Evolutionary conservation across 306 rosid species (phyloP), one percentile per base, ranked within the genome.

Genomic region (Fagus crenata): DNA sequence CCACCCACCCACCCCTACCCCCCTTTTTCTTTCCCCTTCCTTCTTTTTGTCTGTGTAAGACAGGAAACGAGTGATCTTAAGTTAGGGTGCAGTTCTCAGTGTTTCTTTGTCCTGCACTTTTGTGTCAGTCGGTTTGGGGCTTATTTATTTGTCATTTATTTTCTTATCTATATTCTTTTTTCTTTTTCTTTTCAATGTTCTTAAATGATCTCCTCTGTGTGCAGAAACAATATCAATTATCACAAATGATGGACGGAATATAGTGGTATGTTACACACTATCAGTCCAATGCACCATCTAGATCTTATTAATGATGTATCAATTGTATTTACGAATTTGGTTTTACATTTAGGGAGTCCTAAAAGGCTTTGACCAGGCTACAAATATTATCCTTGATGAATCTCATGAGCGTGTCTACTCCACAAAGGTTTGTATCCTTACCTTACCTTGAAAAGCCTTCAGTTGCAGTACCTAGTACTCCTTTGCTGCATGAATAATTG

Each of bases 341-440:
- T 71, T 70, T 78, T 46, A 56, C 65, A 8, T 78, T 79, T 73
- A 92, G 98, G 98, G 98, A 63, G 75, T 92, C 46, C 82, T 95
- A 84, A 95, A 90, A 83, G 98, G 98, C 77, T 95, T 92, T 81
- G 98, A 95, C 80, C 99, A 90, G 90, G 97, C 99, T 61, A 95
- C 99, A 14, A 95, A 95, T 78, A 95, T 92, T n/a, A 95, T 95
- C 81, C 97, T 95, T 17, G 99, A 95, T 78, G 99, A 95, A 80
- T 95, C 97, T 55, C 97, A 90, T 77, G 99, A 95, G 82, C 93
- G 97, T 12, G 99, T 95, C 76, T 95, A 83, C 82, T 95, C 99
- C 18, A 95, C 99, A 49, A 92, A 92, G 97, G 99, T 92, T 81
- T 81, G 82, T 68, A 67, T 58, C 65, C 64, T 49, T 13, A n/a